Conservation (phyloP, 768 basidiomycete species). For the Gymnopilus junonius region DNA sequence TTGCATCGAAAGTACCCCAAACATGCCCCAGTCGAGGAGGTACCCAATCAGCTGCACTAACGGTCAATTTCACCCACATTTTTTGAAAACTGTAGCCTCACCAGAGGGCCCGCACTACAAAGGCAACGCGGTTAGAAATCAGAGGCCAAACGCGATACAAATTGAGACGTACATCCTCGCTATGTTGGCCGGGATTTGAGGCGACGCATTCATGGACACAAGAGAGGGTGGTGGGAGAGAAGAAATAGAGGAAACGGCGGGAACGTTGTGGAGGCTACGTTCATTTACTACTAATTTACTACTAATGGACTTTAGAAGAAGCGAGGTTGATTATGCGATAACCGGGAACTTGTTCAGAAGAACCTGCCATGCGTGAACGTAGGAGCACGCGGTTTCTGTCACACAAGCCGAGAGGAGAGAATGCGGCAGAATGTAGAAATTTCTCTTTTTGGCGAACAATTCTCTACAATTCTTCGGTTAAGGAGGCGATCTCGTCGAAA, state of each 20-base stretch:
- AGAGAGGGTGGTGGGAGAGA: not conserved
- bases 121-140: not conserved
- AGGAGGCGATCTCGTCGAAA: not conserved
- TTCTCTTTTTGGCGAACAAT: not conserved
- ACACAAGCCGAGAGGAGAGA: not conserved
- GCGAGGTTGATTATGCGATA: conserved; percentile 9
- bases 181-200: conserved; percentile 7
- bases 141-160: not conserved
- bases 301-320: not conserved
- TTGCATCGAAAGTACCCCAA: conserved; percentile 13
- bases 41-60: conserved; percentile 8
- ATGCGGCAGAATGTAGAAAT: not conserved
- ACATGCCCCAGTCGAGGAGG: conserved; percentile 8
- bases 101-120: conserved; percentile 11
- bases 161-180: conserved; percentile 10
- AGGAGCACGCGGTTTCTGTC: not conserved
- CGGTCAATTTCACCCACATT: not conserved
- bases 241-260: not conserved
- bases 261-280: not conserved
- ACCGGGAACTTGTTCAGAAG: conserved; percentile 6
- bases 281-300: conserved; percentile 3
- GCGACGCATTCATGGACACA: conserved; percentile 8
- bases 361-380: conserved; percentile 1
- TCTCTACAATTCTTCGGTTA: not conserved
- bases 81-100: not conserved